These are phyloP conservation scores for Fusarium graminum DNA, from an alignment of 2,329 filamentous ascomycete genomes.

Conservation along the genomic window DNA sequence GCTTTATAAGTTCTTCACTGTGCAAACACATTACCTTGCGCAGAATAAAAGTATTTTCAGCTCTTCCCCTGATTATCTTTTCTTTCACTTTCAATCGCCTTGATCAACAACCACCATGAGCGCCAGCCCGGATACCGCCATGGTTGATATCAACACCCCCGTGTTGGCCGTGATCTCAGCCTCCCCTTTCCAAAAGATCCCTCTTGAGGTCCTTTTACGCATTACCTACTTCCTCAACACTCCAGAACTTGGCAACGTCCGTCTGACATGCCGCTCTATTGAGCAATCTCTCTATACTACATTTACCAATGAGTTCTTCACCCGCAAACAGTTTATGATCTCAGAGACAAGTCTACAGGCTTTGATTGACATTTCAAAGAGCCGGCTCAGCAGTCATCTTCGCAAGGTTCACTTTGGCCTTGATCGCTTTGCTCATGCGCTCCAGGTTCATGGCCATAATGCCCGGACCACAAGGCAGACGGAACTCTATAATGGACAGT, in stretches of 20 bases:
- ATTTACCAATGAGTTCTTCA: slow-evolving; percentile 74
- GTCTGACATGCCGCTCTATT: slow-evolving; percentile 66
- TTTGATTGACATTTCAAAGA: slow-evolving; percentile 66
- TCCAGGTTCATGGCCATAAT: slow-evolving; percentile 18
- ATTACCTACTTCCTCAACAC: slow-evolving; percentile 68
- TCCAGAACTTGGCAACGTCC: slow-evolving; percentile 66
- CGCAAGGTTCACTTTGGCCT: slow-evolving; percentile 53
- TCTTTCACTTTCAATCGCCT: neutral
- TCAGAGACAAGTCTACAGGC: slow-evolving; percentile 67
- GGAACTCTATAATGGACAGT: slow-evolving; percentile 41
- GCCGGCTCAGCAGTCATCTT: slow-evolving; percentile 57
- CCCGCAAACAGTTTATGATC: slow-evolving; percentile 75
- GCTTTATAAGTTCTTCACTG: neutral
- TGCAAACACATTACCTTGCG: no score
- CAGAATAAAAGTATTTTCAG: slow-evolving; percentile 8
- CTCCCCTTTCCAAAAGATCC: slow-evolving; percentile 57
- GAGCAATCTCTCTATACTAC: slow-evolving; percentile 66
- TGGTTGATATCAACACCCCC: slow-evolving; percentile 19
- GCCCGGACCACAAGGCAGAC: slow-evolving; percentile 30
- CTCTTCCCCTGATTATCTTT: neutral
- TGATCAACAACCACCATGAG: slow-evolving; percentile 19
- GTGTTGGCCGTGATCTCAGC: neutral
- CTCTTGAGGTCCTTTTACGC: slow-evolving; percentile 69
- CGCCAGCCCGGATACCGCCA: slow-evolving; percentile 31
- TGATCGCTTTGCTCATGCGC: slow-evolving; percentile 42